phyloP scores from a whole-genome alignment of 2,329 filamentous ascomycete genomes.

The Ambrosiella beaveri region DNA sequence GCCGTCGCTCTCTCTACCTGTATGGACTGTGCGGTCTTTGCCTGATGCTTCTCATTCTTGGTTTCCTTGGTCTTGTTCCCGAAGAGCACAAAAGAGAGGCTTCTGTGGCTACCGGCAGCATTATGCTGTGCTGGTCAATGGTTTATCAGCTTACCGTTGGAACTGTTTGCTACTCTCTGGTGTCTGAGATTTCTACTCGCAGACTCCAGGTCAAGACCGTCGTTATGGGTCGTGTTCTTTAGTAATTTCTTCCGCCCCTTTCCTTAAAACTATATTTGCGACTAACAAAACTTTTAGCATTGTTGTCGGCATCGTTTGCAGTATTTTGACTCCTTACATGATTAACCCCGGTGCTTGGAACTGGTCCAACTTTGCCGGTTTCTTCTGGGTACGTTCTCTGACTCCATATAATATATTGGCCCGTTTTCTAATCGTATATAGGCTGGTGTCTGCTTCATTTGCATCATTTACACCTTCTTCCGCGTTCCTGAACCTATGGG shows the following conservation, averaged over 20 bases:
- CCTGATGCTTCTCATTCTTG: slow-evolving; percentile 63
- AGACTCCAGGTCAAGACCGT: slow-evolving; percentile 83
- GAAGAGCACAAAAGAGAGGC: slow-evolving; percentile 37
- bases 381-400: slow-evolving; percentile 52
- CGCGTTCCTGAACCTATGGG: slow-evolving; percentile 37
- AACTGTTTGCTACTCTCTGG: slow-evolving; percentile 77
- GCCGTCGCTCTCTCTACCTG: slow-evolving; percentile 59
- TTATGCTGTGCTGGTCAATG: slow-evolving; percentile 71
- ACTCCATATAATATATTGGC: background rate
- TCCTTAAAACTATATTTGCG: background rate
- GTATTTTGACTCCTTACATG: slow-evolving; percentile 81
- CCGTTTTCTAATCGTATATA: slow-evolving; percentile 21
- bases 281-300: slow-evolving; percentile 32
- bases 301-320: slow-evolving; percentile 64
- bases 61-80: slow-evolving; percentile 63
- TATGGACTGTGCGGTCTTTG: slow-evolving; percentile 58
- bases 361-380: slow-evolving; percentile 74
- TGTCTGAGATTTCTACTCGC: slow-evolving; percentile 67
- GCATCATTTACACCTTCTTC: slow-evolving; percentile 33
- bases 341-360: slow-evolving; percentile 74
- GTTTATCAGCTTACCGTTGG: slow-evolving; percentile 78
- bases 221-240: slow-evolving; percentile 64
- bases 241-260: slow-evolving; percentile 26
- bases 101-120: slow-evolving; percentile 62
- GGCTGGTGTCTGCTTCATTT: slow-evolving; percentile 25